These are phyloP conservation scores for Dryadomyces quercivorus DNA, from an alignment of 2,329 filamentous ascomycete species.

Conservation along the genomic window DNA sequence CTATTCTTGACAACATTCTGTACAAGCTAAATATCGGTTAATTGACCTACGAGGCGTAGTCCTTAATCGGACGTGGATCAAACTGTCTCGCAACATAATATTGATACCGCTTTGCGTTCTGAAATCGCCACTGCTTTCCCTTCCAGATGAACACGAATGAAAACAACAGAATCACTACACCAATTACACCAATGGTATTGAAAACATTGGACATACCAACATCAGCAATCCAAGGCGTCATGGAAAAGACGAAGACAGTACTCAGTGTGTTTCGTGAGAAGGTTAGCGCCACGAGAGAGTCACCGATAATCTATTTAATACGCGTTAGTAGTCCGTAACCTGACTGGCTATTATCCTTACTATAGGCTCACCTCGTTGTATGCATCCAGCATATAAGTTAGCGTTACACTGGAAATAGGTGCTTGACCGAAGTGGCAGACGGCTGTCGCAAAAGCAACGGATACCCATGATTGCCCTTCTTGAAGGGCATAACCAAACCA, in stretches of 20 bases:
- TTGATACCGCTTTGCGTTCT: slow-evolving; percentile 1
- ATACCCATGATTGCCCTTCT: slow-evolving; percentile 1
- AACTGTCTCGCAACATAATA: slow-evolving; percentile 5
- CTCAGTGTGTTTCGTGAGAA: slow-evolving; percentile 4
- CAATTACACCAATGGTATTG: slow-evolving; percentile 9
- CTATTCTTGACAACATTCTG: too few species aligned
- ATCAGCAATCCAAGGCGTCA: slow-evolving; percentile 3
- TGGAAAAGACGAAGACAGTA: slow-evolving; percentile 4
- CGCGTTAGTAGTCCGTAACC: not conserved
- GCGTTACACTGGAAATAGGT: not conserved
- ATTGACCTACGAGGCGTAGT: not conserved
- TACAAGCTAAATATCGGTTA: not conserved
- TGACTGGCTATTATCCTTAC: not conserved
- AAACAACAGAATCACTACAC: slow-evolving; percentile 4
- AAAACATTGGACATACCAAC: slow-evolving; percentile 9
- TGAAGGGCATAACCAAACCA: slow-evolving; percentile 5
- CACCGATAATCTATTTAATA: not conserved
- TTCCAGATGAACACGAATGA: slow-evolving; percentile 8
- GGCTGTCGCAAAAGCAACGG: slow-evolving; percentile 1
- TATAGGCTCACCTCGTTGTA: slow-evolving; percentile 2
- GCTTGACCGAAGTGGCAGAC: slow-evolving; percentile 3
- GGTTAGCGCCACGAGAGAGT: slow-evolving; percentile 3
- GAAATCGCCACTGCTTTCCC: slow-evolving; percentile 6
- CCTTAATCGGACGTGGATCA: slow-evolving; percentile 6
- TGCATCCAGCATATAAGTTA: slow-evolving; percentile 6